Conservation (phyloP, 352 stramenopile species). For the Globisporangium polare region DNA sequence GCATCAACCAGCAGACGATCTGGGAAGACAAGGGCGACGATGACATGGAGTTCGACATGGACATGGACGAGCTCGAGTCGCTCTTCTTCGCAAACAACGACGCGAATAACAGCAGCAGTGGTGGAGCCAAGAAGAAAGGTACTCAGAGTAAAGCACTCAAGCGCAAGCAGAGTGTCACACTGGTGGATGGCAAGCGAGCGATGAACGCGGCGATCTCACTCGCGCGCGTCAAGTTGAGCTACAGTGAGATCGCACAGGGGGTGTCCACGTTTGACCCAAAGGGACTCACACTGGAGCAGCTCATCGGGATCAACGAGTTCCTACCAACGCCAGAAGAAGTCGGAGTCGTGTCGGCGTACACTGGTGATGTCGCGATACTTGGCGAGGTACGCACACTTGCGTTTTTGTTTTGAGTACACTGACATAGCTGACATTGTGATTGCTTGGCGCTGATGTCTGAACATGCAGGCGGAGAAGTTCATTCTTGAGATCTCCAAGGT, state of each 20-base stretch:
- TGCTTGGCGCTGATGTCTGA: background rate
- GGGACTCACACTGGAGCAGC: slow-evolving; percentile 61
- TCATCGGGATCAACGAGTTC: slow-evolving; percentile 92
- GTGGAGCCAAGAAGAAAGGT: slow-evolving; percentile 46
- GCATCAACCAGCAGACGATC: slow-evolving; percentile 67
- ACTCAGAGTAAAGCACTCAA: slow-evolving; percentile 42
- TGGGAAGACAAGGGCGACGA: slow-evolving; percentile 81
- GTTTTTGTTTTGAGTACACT: no score
- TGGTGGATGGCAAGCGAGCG: slow-evolving; percentile 95
- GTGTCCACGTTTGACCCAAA: slow-evolving; percentile 65
- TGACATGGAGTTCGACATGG: slow-evolving; percentile 65
- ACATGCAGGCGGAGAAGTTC: slow-evolving; percentile 75
- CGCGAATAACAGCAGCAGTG: slow-evolving; percentile 12
- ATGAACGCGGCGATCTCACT: slow-evolving; percentile 98
- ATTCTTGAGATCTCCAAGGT: slow-evolving; percentile 86
- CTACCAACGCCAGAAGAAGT: slow-evolving; percentile 93
- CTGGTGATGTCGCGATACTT: slow-evolving; percentile 52
- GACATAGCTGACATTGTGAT: background rate
- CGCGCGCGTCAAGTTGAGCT: slow-evolving; percentile 92
- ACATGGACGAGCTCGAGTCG: slow-evolving; percentile 86
- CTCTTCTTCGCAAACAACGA: slow-evolving; percentile 80
- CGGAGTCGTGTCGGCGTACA: slow-evolving; percentile 74
- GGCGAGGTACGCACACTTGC: slow-evolving; percentile 44
- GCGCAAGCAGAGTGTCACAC: slow-evolving; percentile 78
- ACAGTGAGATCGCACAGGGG: slow-evolving; percentile 80